Evolutionary conservation across 169 alveolate species (phyloP), one percentile per base, ranked within the genome.

Genomic region (Miamiensis avidus): DNA sequence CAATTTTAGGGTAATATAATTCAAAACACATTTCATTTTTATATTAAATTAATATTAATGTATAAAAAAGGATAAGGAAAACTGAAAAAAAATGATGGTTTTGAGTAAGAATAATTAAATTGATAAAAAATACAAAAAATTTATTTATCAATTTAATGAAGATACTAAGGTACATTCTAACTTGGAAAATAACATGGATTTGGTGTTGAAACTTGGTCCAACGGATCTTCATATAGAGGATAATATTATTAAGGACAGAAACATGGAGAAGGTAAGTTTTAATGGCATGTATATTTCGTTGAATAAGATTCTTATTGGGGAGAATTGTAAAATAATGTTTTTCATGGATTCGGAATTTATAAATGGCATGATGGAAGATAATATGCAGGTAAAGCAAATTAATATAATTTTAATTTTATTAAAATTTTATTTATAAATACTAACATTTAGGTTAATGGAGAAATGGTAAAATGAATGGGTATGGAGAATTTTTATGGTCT

Each of bases 401-500:
- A 49, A 34, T 11, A 49, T 49, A 49, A 11, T 49, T 11, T 11
- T 11, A 49, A 49, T 11, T 49, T 78, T 25, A 34, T 27, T 1
- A 34, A 26, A 78, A 1, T 76, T 77, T 25, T 0, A 78, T 33
- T 15, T 29, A 92, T 16, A 84, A 93, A 89, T 49, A 11, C 20
- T 34, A 27, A 31, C 90, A 91, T 88, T 82, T 64, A 16, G 97
- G 97, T 15, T 87, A 89, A 78, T 95, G 92, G 85, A 31, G 82
- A 6, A 82, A 81, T 82, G 96, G 93, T 89, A 87, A 86, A 29
- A 93, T 91, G 79, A 94, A 94, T 82, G 92, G 93, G 25, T 90
- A 76, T 89, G 97, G 97, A 15, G 83, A 83, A n/a, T 93, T 88
- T 74, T 78, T 34, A 29, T 94, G 97, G 96, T 86, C 88, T 49